phyloP scores from a whole-genome alignment of 164 flowering plant genomes.

The Euptelea pleiosperma region DNA sequence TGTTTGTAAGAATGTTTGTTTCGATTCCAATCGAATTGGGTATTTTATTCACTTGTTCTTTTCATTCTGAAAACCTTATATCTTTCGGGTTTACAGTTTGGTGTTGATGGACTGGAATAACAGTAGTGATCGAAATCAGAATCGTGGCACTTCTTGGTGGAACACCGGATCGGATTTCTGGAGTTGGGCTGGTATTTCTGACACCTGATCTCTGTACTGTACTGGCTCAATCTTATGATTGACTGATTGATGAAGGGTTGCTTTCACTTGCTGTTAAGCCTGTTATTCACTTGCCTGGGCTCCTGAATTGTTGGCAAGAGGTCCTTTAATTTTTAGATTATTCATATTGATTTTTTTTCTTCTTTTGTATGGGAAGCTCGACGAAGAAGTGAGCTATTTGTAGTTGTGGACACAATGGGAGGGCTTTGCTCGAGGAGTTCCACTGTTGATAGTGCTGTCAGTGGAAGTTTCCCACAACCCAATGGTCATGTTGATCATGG shows the following conservation, averaged over 20 bases:
- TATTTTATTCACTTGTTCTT: no score
- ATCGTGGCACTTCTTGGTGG: slow-evolving; percentile 12
- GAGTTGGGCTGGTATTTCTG: slow-evolving; percentile 21
- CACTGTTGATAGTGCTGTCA: slow-evolving; percentile 46
- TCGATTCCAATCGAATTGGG: no score
- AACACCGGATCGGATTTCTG: slow-evolving; percentile 16
- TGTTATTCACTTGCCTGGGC: not conserved
- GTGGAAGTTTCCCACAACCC: slow-evolving; percentile 39
- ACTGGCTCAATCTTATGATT: slow-evolving; percentile 3
- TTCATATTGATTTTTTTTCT: not conserved
- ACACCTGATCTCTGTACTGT: slow-evolving; percentile 10
- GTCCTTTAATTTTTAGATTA: slow-evolving; percentile 3
- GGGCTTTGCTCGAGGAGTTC: slow-evolving; percentile 81
- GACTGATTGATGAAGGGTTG: slow-evolving; percentile 10
- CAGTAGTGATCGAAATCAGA: slow-evolving; percentile 5
- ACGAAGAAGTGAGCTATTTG: slow-evolving; percentile 14
- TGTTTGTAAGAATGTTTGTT: no score
- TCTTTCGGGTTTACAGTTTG: slow-evolving; percentile 17
- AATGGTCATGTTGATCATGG: slow-evolving; percentile 43
- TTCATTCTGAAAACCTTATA: no score
- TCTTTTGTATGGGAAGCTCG: slow-evolving; percentile 16
- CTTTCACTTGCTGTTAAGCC: no score
- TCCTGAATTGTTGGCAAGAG: not conserved
- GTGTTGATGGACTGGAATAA: slow-evolving; percentile 22
- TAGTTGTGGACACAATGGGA: slow-evolving; percentile 48